Evolutionary conservation across 345 rosid genomes (phyloP).

Genomic region (Bruguiera gymnorhiza): DNA sequence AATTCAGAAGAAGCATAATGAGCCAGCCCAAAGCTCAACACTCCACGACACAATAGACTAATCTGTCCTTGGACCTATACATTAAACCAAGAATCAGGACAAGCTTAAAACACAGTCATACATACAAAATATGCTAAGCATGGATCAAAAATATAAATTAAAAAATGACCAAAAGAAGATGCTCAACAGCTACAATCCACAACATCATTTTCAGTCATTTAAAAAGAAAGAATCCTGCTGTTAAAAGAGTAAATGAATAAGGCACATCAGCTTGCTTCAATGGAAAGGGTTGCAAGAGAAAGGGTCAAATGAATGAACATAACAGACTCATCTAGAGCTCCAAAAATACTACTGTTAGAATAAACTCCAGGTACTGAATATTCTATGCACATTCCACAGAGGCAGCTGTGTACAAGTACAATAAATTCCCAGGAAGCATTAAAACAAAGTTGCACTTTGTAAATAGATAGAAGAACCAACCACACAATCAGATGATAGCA

Average conservation of each 20-base stretch:
- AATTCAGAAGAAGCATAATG: slow-evolving; percentile 93
- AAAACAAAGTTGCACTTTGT: too few species aligned
- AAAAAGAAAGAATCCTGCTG: not conserved
- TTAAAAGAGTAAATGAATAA: not conserved
- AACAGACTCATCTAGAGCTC: not conserved
- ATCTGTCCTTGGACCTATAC: slow-evolving; percentile 94
- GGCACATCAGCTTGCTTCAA: not conserved
- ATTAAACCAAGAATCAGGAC: slow-evolving; percentile 23
- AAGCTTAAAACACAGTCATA: slow-evolving; percentile 8
- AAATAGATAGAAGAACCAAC: too few species aligned
- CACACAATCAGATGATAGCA: too few species aligned
- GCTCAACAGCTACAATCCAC: not conserved
- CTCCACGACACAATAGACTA: slow-evolving; percentile 66
- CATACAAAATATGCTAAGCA: not conserved
- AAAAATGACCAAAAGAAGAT: not conserved
- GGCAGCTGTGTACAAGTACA: too few species aligned
- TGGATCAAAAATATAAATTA: not conserved
- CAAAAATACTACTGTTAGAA: not conserved
- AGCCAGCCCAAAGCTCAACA: slow-evolving; percentile 85
- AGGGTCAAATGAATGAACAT: not conserved
- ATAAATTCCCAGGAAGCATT: too few species aligned
- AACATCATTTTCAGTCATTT: not conserved
- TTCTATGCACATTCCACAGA: not conserved
- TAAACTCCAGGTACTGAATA: not conserved
- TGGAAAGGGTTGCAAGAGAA: not conserved